Evolutionary conservation across 305 asterid genomes (phyloP), one percentile per base, ranked within the genome.

Genomic region (Rubia tinctorum): DNA sequence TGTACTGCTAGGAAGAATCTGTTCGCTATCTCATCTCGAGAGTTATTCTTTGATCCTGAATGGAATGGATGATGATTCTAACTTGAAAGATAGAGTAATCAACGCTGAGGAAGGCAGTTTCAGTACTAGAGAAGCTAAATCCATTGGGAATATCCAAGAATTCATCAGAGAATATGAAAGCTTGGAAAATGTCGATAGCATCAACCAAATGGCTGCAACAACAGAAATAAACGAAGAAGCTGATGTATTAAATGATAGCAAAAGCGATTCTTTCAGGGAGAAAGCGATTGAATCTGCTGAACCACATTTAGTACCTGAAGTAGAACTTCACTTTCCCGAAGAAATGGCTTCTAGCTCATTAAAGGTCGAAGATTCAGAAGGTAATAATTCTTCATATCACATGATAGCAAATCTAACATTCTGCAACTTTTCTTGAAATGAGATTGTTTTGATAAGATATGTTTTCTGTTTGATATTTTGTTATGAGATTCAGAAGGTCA

Each of bases 11-110:
- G 79, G 82, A 77, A 85, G 88, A 86, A 84, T 82, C 61, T 82
- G 72, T 64, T 87, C 97, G 59, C 72, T 86, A 60, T 87, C 97
- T n/a, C 76, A 74, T 49, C 75, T 77, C 4, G 97, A 89, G 43
- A 81, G 83, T 39, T 79, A 66, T 78, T 79, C 64, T 80, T 78
- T 83, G 4, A 65, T 67, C 34, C 60, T 68, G 15, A 75, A 82
- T 47, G 87, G 73, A 68, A 76, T 60, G 22, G 62, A 42, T 17
- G 82, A 59, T 55, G 85, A 82, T 42, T 84, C 77, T 58, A 65
- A 63, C 42, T 77, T 80, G 23, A 74, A 66, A 78, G 77, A 76
- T 30, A 82, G 43, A 72, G 73, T 77, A 15, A 55, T 68, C 3
- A 51, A 66, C 65, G 17, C n/a, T 63, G 79, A 75, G 43, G 87